Evolutionary conservation across 495 filamentous ascomycete genomes (phyloP).

Genomic region (Penicillium canariense): DNA sequence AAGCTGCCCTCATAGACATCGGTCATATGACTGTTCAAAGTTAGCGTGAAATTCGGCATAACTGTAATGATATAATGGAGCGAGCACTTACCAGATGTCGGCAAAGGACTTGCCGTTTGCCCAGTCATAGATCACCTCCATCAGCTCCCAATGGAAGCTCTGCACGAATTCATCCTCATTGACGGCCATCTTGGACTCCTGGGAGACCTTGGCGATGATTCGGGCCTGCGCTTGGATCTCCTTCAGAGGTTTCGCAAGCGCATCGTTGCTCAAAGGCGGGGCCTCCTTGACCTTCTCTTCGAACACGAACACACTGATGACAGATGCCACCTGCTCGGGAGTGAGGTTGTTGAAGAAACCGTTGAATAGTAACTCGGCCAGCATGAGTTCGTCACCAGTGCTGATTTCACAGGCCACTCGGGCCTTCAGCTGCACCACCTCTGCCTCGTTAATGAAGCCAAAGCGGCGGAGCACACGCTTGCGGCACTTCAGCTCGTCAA

Average conservation of each 20-base stretch:
- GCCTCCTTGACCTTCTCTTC: conserved; percentile 85
- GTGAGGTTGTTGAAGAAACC: conserved; percentile 95
- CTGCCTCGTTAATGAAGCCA: conserved; percentile 89
- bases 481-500: conserved; percentile 92
- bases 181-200: conserved; percentile 85
- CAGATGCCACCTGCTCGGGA: conserved; percentile 79
- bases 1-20: conserved; percentile 95
- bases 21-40: conserved; percentile 79
- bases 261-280: conserved; percentile 63
- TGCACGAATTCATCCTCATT: conserved; percentile 91
- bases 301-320: conserved; percentile 91
- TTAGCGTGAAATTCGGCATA: neutral
- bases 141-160: conserved; percentile 85
- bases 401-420: conserved; percentile 97
- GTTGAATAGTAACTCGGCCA: conserved; percentile 92
- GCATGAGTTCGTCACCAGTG: conserved; percentile 85
- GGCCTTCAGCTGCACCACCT: conserved; percentile 93
- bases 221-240: conserved; percentile 83
- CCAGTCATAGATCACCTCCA: conserved; percentile 96
- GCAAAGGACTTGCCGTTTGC: conserved; percentile 87
- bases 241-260: conserved; percentile 78
- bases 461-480: conserved; percentile 97
- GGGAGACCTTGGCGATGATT: conserved; percentile 84
- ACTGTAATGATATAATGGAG: neutral
- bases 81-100: conserved; percentile 78